Conservation (phyloP, 208 protist species). For the Trypanosoma mega region DNA sequence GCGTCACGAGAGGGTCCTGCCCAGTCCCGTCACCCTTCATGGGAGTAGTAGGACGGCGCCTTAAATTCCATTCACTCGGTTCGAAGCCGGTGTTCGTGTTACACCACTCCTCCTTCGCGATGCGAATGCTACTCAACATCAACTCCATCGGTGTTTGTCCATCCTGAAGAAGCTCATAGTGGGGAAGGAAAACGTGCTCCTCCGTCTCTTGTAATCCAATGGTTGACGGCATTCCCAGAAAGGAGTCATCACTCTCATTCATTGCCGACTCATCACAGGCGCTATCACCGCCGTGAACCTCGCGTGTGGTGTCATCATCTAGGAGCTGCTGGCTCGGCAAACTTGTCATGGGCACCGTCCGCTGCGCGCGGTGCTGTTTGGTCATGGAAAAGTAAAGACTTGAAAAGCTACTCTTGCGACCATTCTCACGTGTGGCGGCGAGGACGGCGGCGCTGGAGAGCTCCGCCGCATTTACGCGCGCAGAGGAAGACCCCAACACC, state of each 20-base stretch:
- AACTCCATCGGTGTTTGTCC: constrained; percentile 22
- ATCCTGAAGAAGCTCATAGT: constrained; percentile 45
- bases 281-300: neutral
- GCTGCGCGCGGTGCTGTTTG: constrained; percentile 18
- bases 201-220: constrained; percentile 49
- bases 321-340: neutral
- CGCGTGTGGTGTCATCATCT: constrained; percentile 14
- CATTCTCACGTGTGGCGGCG: constrained; percentile 24
- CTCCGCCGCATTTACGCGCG: neutral
- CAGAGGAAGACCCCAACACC: neutral
- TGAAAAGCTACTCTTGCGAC: constrained; percentile 40
- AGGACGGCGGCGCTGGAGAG: neutral
- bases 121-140: constrained; percentile 19
- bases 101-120: neutral
- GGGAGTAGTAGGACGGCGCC: no score
- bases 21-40: no score
- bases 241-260: constrained; percentile 20
- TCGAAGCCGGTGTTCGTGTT: neutral
- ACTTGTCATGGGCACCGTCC: neutral
- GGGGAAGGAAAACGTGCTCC: constrained; percentile 58
- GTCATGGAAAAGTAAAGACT: constrained; percentile 40
- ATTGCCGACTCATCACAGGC: constrained; percentile 1
- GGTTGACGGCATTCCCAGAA: neutral
- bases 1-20: no score
- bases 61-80: no score